These are phyloP conservation scores for Saccharomycopsis selenospora DNA, from an alignment of 805 yeast genomes.

Conservation along the genomic window DNA sequence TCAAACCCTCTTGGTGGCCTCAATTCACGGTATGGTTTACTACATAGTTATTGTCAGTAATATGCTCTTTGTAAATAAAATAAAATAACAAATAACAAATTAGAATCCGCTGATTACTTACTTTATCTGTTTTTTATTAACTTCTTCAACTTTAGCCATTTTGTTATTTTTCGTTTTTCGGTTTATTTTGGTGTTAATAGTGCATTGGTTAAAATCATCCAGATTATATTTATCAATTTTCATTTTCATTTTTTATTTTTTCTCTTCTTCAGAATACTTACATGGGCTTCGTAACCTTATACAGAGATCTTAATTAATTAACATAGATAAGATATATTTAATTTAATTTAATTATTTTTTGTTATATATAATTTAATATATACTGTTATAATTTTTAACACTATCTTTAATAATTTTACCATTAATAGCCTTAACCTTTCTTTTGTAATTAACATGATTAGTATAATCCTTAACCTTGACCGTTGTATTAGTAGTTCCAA, in stretches of 20 bases:
- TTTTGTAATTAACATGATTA: constrained; percentile 27
- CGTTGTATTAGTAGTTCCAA: constrained; percentile 31
- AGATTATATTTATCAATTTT: no score
- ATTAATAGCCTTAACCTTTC: constrained; percentile 31
- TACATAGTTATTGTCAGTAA: not conserved
- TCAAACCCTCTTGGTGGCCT: not conserved
- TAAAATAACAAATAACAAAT: no score
- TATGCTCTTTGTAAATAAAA: not conserved
- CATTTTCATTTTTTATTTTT: no score
- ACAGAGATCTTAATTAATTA: no score
- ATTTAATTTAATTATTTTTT: no score
- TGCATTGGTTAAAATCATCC: no score
- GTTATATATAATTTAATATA: no score
- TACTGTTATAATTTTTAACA: no score
- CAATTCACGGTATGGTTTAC: not conserved
- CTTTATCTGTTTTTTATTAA: not conserved
- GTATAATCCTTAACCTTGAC: constrained; percentile 24
- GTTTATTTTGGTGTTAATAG: not conserved
- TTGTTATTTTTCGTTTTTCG: not conserved
- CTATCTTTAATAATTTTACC: constrained; percentile 25
- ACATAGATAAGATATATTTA: no score
- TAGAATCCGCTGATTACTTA: not conserved
- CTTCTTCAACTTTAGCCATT: not conserved
- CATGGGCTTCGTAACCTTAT: no score
- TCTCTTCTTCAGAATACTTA: no score